Percentiles rank a stretch among this genome's conserved stretches.
These are phyloP conservation scores for Graphilbum sp. DNA, from an alignment of 2,329 filamentous ascomycete genomes.

Conservation along the genomic window DNA sequence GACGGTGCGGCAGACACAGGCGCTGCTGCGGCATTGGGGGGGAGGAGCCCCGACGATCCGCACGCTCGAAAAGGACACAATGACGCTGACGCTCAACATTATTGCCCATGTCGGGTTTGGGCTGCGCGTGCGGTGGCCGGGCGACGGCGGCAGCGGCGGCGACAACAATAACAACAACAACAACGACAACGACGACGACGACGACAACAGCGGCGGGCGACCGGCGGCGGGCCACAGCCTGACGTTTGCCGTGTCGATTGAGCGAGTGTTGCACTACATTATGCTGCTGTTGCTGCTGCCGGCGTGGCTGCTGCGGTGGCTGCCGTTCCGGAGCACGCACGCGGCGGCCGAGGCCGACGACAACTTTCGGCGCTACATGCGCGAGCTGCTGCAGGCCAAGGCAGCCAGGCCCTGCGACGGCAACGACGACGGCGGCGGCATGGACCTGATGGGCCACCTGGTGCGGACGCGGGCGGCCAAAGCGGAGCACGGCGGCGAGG, in stretches of 20 bases:
- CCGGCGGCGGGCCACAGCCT: slow-evolving; percentile 38
- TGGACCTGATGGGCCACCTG: slow-evolving; percentile 37
- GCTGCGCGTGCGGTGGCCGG: slow-evolving; percentile 42
- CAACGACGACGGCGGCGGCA: slow-evolving; percentile 26
- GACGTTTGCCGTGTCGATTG: slow-evolving; percentile 49
- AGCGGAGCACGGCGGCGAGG: too few species aligned
- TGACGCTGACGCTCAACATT: slow-evolving; percentile 40
- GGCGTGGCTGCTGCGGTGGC: slow-evolving; percentile 31
- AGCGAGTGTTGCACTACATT: slow-evolving; percentile 44
- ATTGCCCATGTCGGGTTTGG: slow-evolving; percentile 58
- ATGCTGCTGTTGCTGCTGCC: slow-evolving; percentile 45
- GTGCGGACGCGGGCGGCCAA: slow-evolving; percentile 26
- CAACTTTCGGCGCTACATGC: slow-evolving; percentile 55
- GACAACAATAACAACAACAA: too few species aligned
- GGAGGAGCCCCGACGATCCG: slow-evolving; percentile 29
- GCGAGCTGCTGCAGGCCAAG: slow-evolving; percentile 50
- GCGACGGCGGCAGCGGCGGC: too few species aligned
- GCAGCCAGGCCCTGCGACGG: slow-evolving; percentile 21
- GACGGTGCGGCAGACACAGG: slow-evolving; percentile 43
- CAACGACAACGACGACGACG: too few species aligned
- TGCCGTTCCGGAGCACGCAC: slow-evolving; percentile 35
- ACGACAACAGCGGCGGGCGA: slow-evolving; percentile 30
- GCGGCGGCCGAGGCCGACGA: slow-evolving; percentile 35
- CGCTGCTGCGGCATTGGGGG: slow-evolving; percentile 39
- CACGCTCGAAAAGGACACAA: slow-evolving; percentile 46